Evolutionary conservation across 176 grass and related monocot species (phyloP).

Genomic region (Calamus simplicifolius): DNA sequence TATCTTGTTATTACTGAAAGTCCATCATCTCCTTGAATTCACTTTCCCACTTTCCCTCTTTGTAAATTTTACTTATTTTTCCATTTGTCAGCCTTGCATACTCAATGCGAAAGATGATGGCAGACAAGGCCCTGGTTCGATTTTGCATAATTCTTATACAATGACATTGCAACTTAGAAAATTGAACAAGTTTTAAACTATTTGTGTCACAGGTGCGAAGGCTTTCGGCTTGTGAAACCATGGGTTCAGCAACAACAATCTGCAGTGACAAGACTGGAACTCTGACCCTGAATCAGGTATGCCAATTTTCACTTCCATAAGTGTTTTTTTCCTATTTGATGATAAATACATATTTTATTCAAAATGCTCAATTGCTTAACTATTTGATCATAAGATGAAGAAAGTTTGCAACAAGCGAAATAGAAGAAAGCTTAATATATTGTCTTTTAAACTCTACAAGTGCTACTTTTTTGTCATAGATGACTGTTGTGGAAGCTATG

Average conservation of each 20-base stretch:
- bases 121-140: slow-evolving; percentile 82
- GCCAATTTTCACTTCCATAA: neutral
- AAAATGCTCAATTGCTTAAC: too few species aligned
- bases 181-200: slow-evolving; percentile 12
- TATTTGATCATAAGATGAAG: neutral
- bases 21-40: neutral
- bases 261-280: slow-evolving; percentile 98
- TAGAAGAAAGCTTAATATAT: neutral
- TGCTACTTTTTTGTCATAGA: slow-evolving; percentile 39
- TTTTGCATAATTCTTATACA: slow-evolving; percentile 16
- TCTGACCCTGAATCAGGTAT: slow-evolving; percentile 93
- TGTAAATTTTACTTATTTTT: slow-evolving; percentile 18
- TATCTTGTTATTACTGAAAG: slow-evolving; percentile 9
- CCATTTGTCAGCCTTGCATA: slow-evolving; percentile 75
- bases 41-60: neutral
- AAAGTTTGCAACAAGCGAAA: neutral
- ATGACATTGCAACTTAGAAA: neutral
- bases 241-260: slow-evolving; percentile 97
- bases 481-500: slow-evolving; percentile 86
- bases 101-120: slow-evolving; percentile 99
- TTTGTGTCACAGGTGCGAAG: slow-evolving; percentile 62
- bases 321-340: too few species aligned
- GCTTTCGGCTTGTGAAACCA: slow-evolving; percentile 90
- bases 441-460: slow-evolving; percentile 12
- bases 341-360: too few species aligned